phyloP scores from a whole-genome alignment of 2,329 filamentous ascomycete genomes.

The Paracoccidioides brasiliensis region DNA sequence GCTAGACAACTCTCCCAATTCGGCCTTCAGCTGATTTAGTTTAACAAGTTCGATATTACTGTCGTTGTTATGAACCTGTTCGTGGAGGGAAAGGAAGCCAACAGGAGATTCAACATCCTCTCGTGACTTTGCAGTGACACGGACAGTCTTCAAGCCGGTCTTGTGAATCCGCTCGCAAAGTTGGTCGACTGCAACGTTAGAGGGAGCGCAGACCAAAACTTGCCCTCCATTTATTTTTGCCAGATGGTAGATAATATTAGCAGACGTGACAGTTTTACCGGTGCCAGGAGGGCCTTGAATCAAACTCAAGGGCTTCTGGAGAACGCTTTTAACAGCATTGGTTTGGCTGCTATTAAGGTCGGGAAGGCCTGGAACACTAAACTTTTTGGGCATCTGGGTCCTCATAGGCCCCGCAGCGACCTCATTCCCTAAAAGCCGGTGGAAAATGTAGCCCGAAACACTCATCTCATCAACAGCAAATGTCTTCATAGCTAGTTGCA shows the following conservation, averaged over 20 bases:
- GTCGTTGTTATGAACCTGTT: constrained; percentile 95
- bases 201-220: constrained; percentile 90
- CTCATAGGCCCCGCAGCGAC: constrained; percentile 92
- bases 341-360: constrained; percentile 94
- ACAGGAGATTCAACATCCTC: constrained; percentile 99
- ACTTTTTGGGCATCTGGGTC: constrained; percentile 89
- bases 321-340: constrained; percentile 85
- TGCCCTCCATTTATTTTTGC: constrained; percentile 91
- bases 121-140: constrained; percentile 94
- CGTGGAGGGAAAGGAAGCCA: constrained; percentile 84
- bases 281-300: constrained; percentile 96
- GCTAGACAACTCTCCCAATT: constrained; percentile 80
- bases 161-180: constrained; percentile 92
- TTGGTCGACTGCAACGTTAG: constrained; percentile 96
- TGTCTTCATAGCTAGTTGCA: constrained; percentile 98
- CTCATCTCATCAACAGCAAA: constrained; percentile 97
- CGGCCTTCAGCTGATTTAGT: constrained; percentile 81
- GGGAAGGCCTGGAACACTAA: constrained; percentile 83
- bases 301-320: constrained; percentile 84
- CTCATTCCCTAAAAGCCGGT: constrained; percentile 88
- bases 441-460: constrained; percentile 97
- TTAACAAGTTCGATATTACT: constrained; percentile 89
- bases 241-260: constrained; percentile 95
- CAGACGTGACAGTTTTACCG: constrained; percentile 96
- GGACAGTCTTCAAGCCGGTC: constrained; percentile 90